Base-by-base conservation (phyloP, 139 green algal species). In the Eudorina sp. region DNA sequence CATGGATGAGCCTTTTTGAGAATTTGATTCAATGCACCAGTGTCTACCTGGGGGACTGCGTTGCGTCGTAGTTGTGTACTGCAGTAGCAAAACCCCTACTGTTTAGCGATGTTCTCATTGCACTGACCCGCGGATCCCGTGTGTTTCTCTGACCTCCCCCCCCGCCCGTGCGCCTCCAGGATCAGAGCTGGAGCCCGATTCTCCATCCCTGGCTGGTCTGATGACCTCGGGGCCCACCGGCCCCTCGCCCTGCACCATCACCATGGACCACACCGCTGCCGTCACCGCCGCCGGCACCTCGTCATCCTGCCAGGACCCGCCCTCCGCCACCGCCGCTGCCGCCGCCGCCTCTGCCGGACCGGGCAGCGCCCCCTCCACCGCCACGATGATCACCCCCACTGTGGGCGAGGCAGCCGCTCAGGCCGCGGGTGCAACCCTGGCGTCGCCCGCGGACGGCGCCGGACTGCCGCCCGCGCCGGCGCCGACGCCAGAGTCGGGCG, bases 131-230 rank as follows among this genome's bases (percentile, higher is more conserved):
- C n/a, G n/a, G n/a, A n/a, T n/a, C n/a, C n/a, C n/a, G n/a, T n/a
- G n/a, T n/a, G n/a, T n/a, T n/a, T n/a, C n/a, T n/a, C n/a, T n/a
- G n/a, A n/a, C n/a, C n/a, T n/a, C n/a, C n/a, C n/a, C n/a, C n/a
- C n/a, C n/a, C n/a, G n/a, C n/a, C n/a, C n/a, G n/a, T n/a, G n/a
- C n/a, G n/a, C 19, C 1, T 66, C 21, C 69, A 80, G 72, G 41
- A 25, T 55, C 29, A 19, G 75, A 48, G 9, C 45, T n/a, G 8
- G 45, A 84, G 34, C 51, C 53, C 21, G 53, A 84, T 14, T 84
- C 76, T 45, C 76, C 76, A 1, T 84, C 53, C 23, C 76, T 84
- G 4, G 76, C 40, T 4, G 76, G 76, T 31, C 76, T 72, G 27
- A 43, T 82, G 19, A 31, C 34, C 27, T 31, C 53, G 9, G 31